phyloP scores from a whole-genome alignment of 2,329 filamentous ascomycete species.

The Beauveria asiatica region DNA sequence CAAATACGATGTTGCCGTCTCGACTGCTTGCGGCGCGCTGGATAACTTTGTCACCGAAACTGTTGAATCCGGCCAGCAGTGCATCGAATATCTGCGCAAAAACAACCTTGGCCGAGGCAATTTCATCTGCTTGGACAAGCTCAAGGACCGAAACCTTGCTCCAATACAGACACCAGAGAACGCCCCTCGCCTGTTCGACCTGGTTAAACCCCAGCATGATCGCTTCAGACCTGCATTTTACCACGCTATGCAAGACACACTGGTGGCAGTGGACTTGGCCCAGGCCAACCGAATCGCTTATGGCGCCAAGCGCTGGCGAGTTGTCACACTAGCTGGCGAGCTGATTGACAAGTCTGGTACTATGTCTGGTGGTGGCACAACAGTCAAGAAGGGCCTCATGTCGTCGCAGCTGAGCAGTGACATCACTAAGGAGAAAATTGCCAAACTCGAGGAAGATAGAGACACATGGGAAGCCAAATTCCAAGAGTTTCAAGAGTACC shows the following conservation, averaged over 20 bases:
- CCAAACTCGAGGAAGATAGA: constrained; percentile 77
- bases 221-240: constrained; percentile 88
- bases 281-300: constrained; percentile 97
- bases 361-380: constrained; percentile 93
- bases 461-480: constrained; percentile 79
- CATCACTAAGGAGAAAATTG: constrained; percentile 78
- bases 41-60: constrained; percentile 97
- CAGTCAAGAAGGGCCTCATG: constrained; percentile 88
- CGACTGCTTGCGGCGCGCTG: constrained; percentile 82
- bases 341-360: constrained; percentile 97
- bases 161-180: constrained; percentile 83
- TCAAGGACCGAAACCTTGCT: constrained; percentile 69
- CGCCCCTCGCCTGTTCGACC: constrained; percentile 84
- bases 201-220: constrained; percentile 82
- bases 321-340: constrained; percentile 90
- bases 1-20: constrained; percentile 96
- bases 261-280: constrained; percentile 86
- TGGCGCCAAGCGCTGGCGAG: constrained; percentile 85
- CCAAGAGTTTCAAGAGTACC: constrained; percentile 74
- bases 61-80: constrained; percentile 93
- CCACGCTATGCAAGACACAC: constrained; percentile 87
- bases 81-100: constrained; percentile 94
- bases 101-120: constrained; percentile 95
- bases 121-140: constrained; percentile 89
- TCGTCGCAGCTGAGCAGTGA: constrained; percentile 90